Percentiles rank a stretch among this genome's conserved stretches.
phyloP scores from a whole-genome alignment of 106 monocot species.

The Acorus gramineus region DNA sequence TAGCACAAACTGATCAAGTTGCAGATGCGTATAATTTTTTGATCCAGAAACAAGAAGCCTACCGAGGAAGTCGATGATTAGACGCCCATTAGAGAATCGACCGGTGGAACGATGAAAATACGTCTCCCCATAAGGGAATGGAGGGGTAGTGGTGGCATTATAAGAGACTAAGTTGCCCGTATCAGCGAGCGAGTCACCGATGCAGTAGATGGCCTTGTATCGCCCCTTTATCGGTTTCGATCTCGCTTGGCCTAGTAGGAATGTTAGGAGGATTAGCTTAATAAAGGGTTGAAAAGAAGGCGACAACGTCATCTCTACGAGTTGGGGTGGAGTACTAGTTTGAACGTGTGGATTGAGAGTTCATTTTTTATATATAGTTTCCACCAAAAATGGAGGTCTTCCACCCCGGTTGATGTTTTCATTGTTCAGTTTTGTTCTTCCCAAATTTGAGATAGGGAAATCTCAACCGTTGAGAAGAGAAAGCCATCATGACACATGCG shows the following conservation, averaged over 20 bases:
- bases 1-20: neutral
- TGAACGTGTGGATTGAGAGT: no score
- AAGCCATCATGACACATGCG: no score
- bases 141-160: neutral
- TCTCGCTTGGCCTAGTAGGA: neutral
- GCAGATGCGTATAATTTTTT: neutral
- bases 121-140: constrained; percentile 4
- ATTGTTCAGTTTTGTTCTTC: no score
- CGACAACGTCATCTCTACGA: no score
- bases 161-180: neutral
- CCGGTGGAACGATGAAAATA: constrained; percentile 4
- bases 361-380: no score
- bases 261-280: neutral
- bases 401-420: no score
- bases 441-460: no score
- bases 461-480: no score
- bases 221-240: neutral
- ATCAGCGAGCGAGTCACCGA: neutral
- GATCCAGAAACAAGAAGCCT: neutral
- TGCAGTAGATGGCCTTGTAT: constrained; percentile 5
- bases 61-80: constrained; percentile 23
- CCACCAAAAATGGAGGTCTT: no score
- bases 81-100: constrained; percentile 5
- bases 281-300: constrained; percentile 35
- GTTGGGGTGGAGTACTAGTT: no score